phyloP scores from a whole-genome alignment of 2,329 filamentous ascomycete species.

The Penicillium italicum region DNA sequence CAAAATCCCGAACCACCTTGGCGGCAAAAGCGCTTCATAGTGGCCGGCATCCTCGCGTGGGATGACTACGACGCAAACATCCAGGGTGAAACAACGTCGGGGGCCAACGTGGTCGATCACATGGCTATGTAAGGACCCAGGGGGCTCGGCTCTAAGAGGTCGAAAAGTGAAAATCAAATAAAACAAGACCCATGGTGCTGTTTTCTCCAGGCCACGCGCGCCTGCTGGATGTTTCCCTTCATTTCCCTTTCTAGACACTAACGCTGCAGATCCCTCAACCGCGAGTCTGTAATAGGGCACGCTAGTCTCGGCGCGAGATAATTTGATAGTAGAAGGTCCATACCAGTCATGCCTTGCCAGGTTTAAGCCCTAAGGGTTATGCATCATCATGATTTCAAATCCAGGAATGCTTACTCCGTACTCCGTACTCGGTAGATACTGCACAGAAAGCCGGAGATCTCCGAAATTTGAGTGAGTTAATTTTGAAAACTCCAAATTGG shows the following conservation, averaged over 20 bases:
- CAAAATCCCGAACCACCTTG: background rate
- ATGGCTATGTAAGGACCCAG: constrained; percentile 16
- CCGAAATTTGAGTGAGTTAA: constrained; percentile 8
- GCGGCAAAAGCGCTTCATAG: constrained; percentile 17
- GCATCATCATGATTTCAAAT: constrained; percentile 11
- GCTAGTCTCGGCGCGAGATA: background rate
- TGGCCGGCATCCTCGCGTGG: constrained; percentile 21
- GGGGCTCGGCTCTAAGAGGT: background rate
- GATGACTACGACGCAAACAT: background rate
- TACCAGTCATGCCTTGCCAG: constrained; percentile 14
- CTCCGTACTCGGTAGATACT: background rate
- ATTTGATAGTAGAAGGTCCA: constrained; percentile 3
- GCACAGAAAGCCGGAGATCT: constrained; percentile 4
- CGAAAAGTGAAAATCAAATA: background rate
- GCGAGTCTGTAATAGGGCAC: background rate
- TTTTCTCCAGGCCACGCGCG: constrained; percentile 16
- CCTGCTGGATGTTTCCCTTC: constrained; percentile 7
- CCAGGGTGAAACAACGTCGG: constrained; percentile 22
- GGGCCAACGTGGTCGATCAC: constrained; percentile 25
- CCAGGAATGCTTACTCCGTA: constrained; percentile 17
- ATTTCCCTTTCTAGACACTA: constrained; percentile 7
- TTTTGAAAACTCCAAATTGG: constrained; percentile 12
- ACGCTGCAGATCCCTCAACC: constrained; percentile 4
- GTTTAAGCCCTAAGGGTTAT: constrained; percentile 6
- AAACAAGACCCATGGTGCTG: background rate